Conservation (phyloP, 306 rosid genomes). For the Pterocarpus santalinus region DNA sequence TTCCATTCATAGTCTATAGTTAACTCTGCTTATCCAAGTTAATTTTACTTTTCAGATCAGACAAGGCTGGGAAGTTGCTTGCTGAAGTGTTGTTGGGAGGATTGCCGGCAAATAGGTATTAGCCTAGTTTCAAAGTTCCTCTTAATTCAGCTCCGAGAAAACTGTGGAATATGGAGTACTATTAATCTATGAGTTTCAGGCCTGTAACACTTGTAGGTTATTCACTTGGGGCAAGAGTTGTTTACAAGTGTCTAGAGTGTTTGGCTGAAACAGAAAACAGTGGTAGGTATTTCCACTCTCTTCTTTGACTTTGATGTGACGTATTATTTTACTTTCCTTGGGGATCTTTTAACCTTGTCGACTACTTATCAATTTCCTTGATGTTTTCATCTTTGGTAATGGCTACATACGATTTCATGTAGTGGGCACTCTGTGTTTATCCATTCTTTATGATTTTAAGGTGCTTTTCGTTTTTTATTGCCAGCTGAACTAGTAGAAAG, state of each 20-base stretch:
- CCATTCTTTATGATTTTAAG: constrained; percentile 29
- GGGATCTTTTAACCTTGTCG: constrained; percentile 46
- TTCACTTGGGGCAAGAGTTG: constrained; percentile 75
- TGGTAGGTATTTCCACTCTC: constrained; percentile 50
- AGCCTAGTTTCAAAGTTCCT: constrained; percentile 31
- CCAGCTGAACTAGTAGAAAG: constrained; percentile 76
- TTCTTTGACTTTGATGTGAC: constrained; percentile 44
- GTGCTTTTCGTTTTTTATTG: constrained; percentile 38
- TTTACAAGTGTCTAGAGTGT: constrained; percentile 71
- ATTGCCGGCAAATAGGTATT: constrained; percentile 72
- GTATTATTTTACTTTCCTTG: constrained; percentile 21
- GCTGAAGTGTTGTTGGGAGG: constrained; percentile 69
- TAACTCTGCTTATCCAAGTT: constrained; percentile 36
- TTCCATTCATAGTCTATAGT: constrained; percentile 25
- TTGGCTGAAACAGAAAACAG: constrained; percentile 64
- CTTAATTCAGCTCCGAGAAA: constrained; percentile 32
- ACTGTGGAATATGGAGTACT: constrained; percentile 31
- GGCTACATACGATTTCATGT: constrained; percentile 6
- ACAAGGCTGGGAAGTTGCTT: constrained; percentile 78
- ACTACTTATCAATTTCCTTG: neutral
- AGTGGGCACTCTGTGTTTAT: neutral
- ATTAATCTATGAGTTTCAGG: constrained; percentile 58
- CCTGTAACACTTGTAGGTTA: constrained; percentile 77
- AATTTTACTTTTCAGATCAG: constrained; percentile 60
- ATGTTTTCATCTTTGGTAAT: constrained; percentile 19